These are phyloP conservation scores for Colletotrichum sp. DNA, from an alignment of 2,329 filamentous ascomycete species.

Conservation along the genomic window DNA sequence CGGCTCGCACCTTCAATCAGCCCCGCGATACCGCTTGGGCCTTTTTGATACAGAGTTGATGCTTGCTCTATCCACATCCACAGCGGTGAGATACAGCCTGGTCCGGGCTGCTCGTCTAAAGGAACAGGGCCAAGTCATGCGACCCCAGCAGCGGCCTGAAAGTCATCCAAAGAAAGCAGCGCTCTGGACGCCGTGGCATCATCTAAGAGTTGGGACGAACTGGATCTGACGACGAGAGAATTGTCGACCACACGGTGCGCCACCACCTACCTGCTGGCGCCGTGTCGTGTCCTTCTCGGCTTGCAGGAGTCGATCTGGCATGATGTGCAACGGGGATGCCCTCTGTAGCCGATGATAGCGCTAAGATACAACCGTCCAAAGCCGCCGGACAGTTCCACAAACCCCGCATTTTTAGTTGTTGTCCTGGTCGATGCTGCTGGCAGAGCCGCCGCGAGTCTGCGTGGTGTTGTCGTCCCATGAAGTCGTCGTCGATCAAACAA, in stretches of 20 bases:
- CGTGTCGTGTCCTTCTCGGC: not conserved
- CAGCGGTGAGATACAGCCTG: not conserved
- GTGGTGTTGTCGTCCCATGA: not conserved
- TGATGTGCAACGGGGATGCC: constrained; percentile 11
- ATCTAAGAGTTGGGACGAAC: constrained; percentile 18
- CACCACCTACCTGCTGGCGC: not conserved
- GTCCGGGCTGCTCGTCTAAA: not conserved
- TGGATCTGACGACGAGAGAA: constrained; percentile 1
- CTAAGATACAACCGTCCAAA: not conserved
- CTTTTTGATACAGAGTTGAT: not conserved
- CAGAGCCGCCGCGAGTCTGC: constrained; percentile 1
- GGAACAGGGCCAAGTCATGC: not conserved
- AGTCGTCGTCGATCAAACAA: constrained; percentile 13
- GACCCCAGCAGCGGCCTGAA: not conserved
- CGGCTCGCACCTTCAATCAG: not conserved
- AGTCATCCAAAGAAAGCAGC: not conserved
- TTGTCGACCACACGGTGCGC: not conserved
- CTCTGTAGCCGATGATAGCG: not conserved
- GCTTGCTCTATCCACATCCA: not conserved
- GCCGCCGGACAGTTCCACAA: not conserved
- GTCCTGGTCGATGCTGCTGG: not conserved
- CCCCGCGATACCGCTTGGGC: constrained; percentile 2
- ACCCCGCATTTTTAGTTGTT: constrained; percentile 13
- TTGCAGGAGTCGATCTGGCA: constrained; percentile 19
- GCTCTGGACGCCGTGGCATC: not conserved